Conservation (phyloP, 1,139 yeast genomes). For the Hyphopichia burtonii region DNA sequence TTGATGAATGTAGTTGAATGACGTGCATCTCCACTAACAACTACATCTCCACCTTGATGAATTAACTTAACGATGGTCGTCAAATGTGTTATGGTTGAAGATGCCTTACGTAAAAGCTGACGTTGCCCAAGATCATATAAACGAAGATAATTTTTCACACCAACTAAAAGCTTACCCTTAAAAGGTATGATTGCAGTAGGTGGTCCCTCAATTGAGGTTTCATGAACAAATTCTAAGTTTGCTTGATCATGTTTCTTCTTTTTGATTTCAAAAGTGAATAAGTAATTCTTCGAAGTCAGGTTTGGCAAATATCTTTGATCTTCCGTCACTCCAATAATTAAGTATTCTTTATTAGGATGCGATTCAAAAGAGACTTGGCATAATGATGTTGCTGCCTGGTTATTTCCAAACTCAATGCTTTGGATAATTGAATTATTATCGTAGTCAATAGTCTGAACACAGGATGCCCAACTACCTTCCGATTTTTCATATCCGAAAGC, state of each 20-base stretch:
- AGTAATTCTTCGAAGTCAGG: constrained; percentile 24
- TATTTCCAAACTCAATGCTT: constrained; percentile 36
- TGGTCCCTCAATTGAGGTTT: constrained; percentile 53
- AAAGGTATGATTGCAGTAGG: constrained; percentile 56
- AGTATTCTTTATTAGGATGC: constrained; percentile 26
- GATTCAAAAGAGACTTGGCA: constrained; percentile 17
- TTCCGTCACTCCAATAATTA: constrained; percentile 51
- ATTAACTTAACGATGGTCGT: constrained; percentile 50
- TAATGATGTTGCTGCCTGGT: constrained; percentile 39
- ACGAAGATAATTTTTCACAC: constrained; percentile 52
- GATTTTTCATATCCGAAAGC: constrained; percentile 38
- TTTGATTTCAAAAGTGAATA: constrained; percentile 45
- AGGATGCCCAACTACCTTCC: constrained; percentile 44
- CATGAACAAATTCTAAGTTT: constrained; percentile 52
- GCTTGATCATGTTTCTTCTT: constrained; percentile 20
- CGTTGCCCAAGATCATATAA: constrained; percentile 75
- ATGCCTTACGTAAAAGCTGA: constrained; percentile 70
- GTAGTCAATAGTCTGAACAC: constrained; percentile 51
- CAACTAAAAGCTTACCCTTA: constrained; percentile 63
- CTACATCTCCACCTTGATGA: constrained; percentile 52
- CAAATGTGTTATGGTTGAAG: constrained; percentile 38
- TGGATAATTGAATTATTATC: constrained; percentile 34
- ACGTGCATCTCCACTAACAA: constrained; percentile 63
- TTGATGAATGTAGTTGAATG: constrained; percentile 61
- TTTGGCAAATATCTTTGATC: constrained; percentile 39